A percentile compares a stretch with the other conserved stretches of the same genome.
phyloP scores from a whole-genome alignment of 148 eudicot genomes.

The Mesembryanthemum crystallinum region DNA sequence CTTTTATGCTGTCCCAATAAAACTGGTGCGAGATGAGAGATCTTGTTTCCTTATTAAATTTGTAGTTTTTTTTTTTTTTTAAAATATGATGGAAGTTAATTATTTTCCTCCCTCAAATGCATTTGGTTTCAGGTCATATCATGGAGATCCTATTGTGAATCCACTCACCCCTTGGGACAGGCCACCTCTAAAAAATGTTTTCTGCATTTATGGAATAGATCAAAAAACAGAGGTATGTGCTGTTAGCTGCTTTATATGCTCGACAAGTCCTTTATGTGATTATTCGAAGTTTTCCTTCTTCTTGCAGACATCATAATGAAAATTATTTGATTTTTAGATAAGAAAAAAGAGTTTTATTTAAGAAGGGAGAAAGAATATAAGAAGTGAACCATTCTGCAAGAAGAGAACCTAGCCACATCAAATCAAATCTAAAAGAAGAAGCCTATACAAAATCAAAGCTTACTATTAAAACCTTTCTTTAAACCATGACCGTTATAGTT shows the following conservation, averaged over 20 bases:
- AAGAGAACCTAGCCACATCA: too few relatives aligned
- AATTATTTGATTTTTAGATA: too few relatives aligned
- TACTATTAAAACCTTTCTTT: too few relatives aligned
- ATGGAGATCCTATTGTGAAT: constrained; percentile 80
- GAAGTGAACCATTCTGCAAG: too few relatives aligned
- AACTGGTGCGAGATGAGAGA: neutral
- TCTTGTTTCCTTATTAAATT: neutral
- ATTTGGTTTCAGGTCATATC: constrained; percentile 67
- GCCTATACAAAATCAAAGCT: too few relatives aligned
- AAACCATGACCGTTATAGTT: too few relatives aligned
- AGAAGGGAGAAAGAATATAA: too few relatives aligned
- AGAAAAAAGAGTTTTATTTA: too few relatives aligned
- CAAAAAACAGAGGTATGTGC: constrained; percentile 76
- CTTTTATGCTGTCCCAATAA: neutral
- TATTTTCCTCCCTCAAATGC: too few relatives aligned
- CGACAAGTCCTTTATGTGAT: neutral
- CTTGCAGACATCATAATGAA: neutral
- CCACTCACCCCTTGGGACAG: constrained; percentile 96
- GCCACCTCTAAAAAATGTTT: constrained; percentile 90
- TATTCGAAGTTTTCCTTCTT: neutral
- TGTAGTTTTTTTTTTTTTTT: constrained; percentile 1
- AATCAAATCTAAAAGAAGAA: too few relatives aligned
- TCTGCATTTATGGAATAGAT: constrained; percentile 94
- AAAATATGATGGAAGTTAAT: too few relatives aligned
- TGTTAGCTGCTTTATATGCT: neutral